Base-by-base conservation (phyloP, 2,329 filamentous ascomycete genomes). In the Didymella arachidicola region DNA sequence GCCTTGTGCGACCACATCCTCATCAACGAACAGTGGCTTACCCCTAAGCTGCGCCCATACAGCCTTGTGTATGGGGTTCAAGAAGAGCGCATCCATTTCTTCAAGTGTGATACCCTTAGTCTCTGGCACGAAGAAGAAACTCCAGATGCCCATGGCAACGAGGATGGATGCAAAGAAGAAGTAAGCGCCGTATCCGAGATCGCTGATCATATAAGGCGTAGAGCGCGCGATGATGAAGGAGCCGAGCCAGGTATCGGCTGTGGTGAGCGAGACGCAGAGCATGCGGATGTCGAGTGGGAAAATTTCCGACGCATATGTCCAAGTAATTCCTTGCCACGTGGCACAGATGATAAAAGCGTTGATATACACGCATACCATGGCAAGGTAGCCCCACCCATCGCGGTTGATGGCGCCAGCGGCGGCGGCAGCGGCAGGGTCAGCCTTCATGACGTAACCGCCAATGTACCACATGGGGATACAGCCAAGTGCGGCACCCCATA, bases 301-400 rank as follows among this genome's bases (percentile, higher is more conserved):
- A 52, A 83, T 82, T 61, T 84, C 83, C 2, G 80, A 79, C 3
- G 78, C 79, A 52, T 82, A 81, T 0, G 80, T 79, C 74, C 75
- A 79, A 0, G 76, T 74, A 12, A 79, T 77, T 1, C 72, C 75
- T 47, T 79, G 77, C 78, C 79, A 80, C 1, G 77, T 78, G 1
- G 77, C 76, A 49, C 77, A 82, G 46, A 83, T 84, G 62, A 84
- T 84, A 43, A 84, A 77, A 1, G 79, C 83, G 61, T 84, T 85
- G 1, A 85, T 73, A 74, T 85, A 85, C 25, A 86, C 81, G 67
- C 82, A 82, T 2, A 82, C 83, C 30, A 83, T 84, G 7, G 83
- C 83, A 14, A 83, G 78, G 57, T 82, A 80, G 0, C 83, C 84
- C 56, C 82, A 82, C 3, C 79, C 80, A 7, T 78, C 69, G 0